phyloP scores from a whole-genome alignment of 202 grass and related monocot species.

The Thinopyrum obtusiflorum region DNA sequence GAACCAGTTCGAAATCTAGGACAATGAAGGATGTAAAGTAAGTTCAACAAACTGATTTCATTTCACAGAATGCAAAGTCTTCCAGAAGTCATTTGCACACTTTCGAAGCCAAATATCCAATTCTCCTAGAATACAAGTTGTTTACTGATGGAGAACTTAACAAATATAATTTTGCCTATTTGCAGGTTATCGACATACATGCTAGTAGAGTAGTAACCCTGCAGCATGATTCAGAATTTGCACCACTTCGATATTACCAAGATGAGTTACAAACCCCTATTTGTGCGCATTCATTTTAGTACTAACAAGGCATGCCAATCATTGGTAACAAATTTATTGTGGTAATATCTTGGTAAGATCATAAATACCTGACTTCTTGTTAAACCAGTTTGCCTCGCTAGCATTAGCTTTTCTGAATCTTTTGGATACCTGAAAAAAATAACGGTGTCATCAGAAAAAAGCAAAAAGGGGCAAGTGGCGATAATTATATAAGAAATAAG shows the following conservation, averaged over 20 bases:
- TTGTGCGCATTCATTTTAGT: neutral
- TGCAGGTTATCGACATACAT: neutral
- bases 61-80: neutral
- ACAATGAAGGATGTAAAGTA: slow-evolving; percentile 18
- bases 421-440: slow-evolving; percentile 80
- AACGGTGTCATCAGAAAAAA: slow-evolving; percentile 17
- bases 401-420: slow-evolving; percentile 94
- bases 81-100: neutral
- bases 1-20: slow-evolving; percentile 99
- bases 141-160: neutral
- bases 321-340: neutral
- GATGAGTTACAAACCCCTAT: neutral
- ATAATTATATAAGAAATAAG: slow-evolving; percentile 4
- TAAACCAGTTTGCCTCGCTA: slow-evolving; percentile 94
- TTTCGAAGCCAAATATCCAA: slow-evolving; percentile 7
- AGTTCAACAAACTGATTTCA: slow-evolving; percentile 11
- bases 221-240: slow-evolving; percentile 2
- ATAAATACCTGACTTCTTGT: slow-evolving; percentile 85
- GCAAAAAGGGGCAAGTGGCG: neutral
- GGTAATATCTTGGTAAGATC: neutral
- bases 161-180: neutral
- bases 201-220: slow-evolving; percentile 14
- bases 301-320: neutral
- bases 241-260: neutral
- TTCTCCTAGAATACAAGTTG: neutral